A percentile compares a stretch with the other conserved stretches of the same genome.
Conservation (phyloP, 1,284 basidiomycete genomes). For the Heterobasidion parviporum region DNA sequence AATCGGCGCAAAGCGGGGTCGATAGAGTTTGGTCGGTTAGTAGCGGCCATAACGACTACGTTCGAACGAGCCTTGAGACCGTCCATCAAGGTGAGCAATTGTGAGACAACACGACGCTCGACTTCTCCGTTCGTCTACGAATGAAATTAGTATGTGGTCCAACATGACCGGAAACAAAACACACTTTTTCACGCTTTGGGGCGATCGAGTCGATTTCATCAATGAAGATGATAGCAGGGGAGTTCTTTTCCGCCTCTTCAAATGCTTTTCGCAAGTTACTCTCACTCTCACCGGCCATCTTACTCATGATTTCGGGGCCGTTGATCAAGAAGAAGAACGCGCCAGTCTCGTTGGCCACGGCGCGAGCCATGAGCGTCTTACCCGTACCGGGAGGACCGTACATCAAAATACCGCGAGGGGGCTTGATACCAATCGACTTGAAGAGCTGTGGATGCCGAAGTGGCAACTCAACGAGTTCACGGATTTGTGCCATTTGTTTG, state of each 20-base stretch:
- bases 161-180: conserved; percentile 11
- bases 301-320: conserved; percentile 99
- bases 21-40: conserved; percentile 98
- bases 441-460: conserved; percentile 98
- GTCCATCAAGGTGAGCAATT: conserved; percentile 97
- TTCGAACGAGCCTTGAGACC: conserved; percentile 98
- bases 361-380: conserved; percentile 98
- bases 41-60: conserved; percentile 99
- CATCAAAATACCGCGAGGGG: conserved; percentile 96
- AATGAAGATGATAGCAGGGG: conserved; percentile 99
- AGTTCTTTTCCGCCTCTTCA: conserved; percentile 99
- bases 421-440: conserved; percentile 99
- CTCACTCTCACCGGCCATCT: conserved; percentile 98
- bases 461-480: conserved; percentile 97
- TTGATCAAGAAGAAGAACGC: conserved; percentile 99
- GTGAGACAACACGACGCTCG: conserved; percentile 97
- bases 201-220: conserved; percentile 99
- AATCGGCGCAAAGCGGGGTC: conserved; percentile 97
- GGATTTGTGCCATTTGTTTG: conserved; percentile 99
- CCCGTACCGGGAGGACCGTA: conserved; percentile 95
- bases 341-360: conserved; percentile 98
- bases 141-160: conserved; percentile 6
- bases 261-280: conserved; percentile 97
- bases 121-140: conserved; percentile 94
- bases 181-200: conserved; percentile 96